Percentiles rank a stretch among this genome's conserved stretches.
phyloP scores from a whole-genome alignment of 805 yeast genomes.

The Dipodascopsis tothii region DNA sequence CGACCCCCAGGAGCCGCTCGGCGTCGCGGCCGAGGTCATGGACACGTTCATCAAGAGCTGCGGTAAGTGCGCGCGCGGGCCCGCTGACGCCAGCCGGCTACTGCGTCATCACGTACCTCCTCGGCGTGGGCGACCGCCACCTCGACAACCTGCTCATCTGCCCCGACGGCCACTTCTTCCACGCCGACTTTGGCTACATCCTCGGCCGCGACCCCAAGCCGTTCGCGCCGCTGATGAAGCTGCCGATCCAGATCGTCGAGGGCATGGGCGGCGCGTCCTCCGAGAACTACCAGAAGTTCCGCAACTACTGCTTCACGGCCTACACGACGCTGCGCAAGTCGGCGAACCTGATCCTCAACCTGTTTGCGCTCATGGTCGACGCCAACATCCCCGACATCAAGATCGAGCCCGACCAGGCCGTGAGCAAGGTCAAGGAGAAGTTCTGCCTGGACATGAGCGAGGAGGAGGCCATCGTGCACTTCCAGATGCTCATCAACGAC shows the following conservation, averaged over 20 bases:
- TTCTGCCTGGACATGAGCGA: slow-evolving; percentile 89
- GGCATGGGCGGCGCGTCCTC: slow-evolving; percentile 94
- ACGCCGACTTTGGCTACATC: slow-evolving; percentile 95
- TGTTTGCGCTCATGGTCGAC: slow-evolving; percentile 88
- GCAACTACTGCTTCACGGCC: slow-evolving; percentile 90
- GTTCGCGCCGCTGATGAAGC: slow-evolving; percentile 95
- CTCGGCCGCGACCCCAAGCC: slow-evolving; percentile 97
- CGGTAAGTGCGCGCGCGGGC: slow-evolving; percentile 5
- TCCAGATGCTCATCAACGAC: slow-evolving; percentile 88
- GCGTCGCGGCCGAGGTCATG: slow-evolving; percentile 61
- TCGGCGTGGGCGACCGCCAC: slow-evolving; percentile 97
- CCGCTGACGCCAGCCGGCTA: slow-evolving; percentile 59
- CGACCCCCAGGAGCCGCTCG: slow-evolving; percentile 35
- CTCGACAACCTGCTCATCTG: slow-evolving; percentile 78
- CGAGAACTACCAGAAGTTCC: slow-evolving; percentile 75
- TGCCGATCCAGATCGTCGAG: slow-evolving; percentile 92
- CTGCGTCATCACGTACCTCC: slow-evolving; percentile 86
- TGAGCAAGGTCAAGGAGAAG: slow-evolving; percentile 80
- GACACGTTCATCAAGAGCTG: slow-evolving; percentile 91
- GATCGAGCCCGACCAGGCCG: slow-evolving; percentile 76
- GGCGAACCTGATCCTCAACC: slow-evolving; percentile 78
- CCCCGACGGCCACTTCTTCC: slow-evolving; percentile 86
- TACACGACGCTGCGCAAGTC: slow-evolving; percentile 84
- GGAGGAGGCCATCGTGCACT: slow-evolving; percentile 90
- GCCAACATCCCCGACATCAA: slow-evolving; percentile 87